phyloP scores from a whole-genome alignment of 192 early-diverging fungal genomes.

The Ambispora gerdemannii region DNA sequence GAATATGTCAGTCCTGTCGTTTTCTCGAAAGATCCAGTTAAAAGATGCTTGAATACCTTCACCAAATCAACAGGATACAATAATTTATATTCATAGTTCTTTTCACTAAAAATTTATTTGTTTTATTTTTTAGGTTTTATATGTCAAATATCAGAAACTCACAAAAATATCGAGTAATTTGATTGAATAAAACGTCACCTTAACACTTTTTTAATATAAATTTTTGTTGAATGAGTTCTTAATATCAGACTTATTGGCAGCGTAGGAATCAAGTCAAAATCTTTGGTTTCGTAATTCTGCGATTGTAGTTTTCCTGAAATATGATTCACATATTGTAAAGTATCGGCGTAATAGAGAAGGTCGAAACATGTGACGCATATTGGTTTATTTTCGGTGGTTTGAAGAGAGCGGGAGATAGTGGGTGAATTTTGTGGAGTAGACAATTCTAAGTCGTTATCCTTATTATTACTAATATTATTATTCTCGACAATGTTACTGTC shows the following conservation, averaged over 20 bases:
- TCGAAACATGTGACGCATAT: slow-evolving; percentile 24
- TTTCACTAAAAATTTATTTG: too few species aligned
- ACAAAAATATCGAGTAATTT: neutral
- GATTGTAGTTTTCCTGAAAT: slow-evolving; percentile 15
- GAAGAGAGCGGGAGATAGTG: neutral
- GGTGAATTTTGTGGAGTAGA: neutral
- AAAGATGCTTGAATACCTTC: slow-evolving; percentile 5
- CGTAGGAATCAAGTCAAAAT: slow-evolving; percentile 30
- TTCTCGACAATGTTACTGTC: too few species aligned
- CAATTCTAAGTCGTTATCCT: too few species aligned
- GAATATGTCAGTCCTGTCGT: neutral
- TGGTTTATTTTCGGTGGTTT: slow-evolving; percentile 11
- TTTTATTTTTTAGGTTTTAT: too few species aligned
- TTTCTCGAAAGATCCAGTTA: slow-evolving; percentile 17
- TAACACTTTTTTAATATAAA: slow-evolving; percentile 19
- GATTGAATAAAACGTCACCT: neutral
- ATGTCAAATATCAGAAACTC: too few species aligned
- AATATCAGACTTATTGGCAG: slow-evolving; percentile 34
- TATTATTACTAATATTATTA: too few species aligned
- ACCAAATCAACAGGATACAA: neutral
- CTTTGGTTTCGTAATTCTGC: slow-evolving; percentile 32
- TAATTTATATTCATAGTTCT: too few species aligned
- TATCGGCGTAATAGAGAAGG: slow-evolving; percentile 21
- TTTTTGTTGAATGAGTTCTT: slow-evolving; percentile 33
- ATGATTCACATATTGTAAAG: slow-evolving; percentile 11